A percentile compares a stretch with the other conserved stretches of the same genome.
phyloP scores from a whole-genome alignment of 2,329 filamentous ascomycete genomes.

The Arthrinium phaeospermum region DNA sequence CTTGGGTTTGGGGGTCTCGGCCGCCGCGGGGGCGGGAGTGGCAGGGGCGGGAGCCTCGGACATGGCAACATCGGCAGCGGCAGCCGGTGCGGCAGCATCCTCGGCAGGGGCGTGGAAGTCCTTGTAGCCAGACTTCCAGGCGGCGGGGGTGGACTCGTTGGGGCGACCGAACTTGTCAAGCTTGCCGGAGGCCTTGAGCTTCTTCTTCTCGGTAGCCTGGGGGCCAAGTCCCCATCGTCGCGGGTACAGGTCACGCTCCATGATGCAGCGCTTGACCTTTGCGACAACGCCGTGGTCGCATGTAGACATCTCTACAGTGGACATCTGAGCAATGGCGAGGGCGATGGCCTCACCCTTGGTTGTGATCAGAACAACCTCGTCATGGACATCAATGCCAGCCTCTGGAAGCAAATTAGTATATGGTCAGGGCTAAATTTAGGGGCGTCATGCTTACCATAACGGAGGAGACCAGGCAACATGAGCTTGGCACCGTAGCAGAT shows the following conservation, averaged over 20 bases:
- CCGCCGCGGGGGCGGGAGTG: constrained; percentile 47
- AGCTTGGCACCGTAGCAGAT: constrained; percentile 99
- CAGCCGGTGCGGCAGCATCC: constrained; percentile 49
- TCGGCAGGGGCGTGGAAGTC: constrained; percentile 73
- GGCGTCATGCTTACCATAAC: constrained; percentile 71
- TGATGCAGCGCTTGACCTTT: constrained; percentile 99
- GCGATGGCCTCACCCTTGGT: constrained; percentile 99
- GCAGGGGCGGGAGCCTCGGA: constrained; percentile 49
- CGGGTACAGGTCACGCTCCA: constrained; percentile 98
- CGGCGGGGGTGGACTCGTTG: constrained; percentile 91
- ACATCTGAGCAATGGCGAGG: constrained; percentile 96
- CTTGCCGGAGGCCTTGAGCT: constrained; percentile 97
- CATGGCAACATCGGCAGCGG: constrained; percentile 50
- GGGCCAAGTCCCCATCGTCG: constrained; percentile 96
- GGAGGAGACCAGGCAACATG: constrained; percentile 94
- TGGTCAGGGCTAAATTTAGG: constrained; percentile 10
- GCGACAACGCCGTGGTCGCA: constrained; percentile 98
- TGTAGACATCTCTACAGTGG: constrained; percentile 92
- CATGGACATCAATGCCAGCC: constrained; percentile 87
- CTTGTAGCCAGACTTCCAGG: constrained; percentile 93
- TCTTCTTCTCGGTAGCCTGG: constrained; percentile 96
- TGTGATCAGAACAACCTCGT: constrained; percentile 97
- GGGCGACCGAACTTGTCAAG: constrained; percentile 95
- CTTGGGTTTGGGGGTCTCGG: constrained; percentile 41
- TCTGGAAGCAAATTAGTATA: constrained; percentile 56